Evolutionary conservation across 2,329 filamentous ascomycete species (phyloP).

Genomic region (Fusarium paranaense): DNA sequence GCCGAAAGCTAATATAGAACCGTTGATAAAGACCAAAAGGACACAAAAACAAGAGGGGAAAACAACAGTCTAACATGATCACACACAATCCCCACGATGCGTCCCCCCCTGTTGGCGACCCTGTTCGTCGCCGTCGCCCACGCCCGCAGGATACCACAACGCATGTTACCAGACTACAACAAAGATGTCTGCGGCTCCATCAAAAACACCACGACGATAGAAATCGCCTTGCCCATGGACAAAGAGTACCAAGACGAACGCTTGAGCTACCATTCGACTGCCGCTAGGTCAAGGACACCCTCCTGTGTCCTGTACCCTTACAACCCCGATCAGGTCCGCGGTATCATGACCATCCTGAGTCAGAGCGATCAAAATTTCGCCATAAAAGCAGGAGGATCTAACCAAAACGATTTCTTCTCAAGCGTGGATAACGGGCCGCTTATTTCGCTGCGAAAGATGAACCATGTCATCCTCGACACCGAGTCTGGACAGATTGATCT

Average conservation of each 20-base stretch:
- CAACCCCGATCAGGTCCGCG: slow-evolving; percentile 62
- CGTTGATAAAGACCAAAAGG: not conserved
- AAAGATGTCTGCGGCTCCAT: slow-evolving; percentile 19
- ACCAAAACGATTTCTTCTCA: too few relatives aligned
- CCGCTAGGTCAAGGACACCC: slow-evolving; percentile 57
- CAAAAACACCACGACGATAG: slow-evolving; percentile 3
- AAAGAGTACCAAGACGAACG: slow-evolving; percentile 52
- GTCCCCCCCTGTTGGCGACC: not conserved
- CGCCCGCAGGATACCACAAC: not conserved
- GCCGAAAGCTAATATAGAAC: not conserved
- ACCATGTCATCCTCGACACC: too few relatives aligned
- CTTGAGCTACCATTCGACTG: slow-evolving; percentile 59
- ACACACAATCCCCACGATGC: not conserved
- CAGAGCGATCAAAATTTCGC: slow-evolving; percentile 59
- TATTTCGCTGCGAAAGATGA: too few relatives aligned
- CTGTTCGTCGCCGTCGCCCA: not conserved
- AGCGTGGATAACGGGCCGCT: too few relatives aligned
- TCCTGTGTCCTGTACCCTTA: slow-evolving; percentile 61
- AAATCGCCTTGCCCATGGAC: slow-evolving; percentile 27
- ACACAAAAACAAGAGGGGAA: not conserved
- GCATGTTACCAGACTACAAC: not conserved
- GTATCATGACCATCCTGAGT: slow-evolving; percentile 62
- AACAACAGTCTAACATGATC: not conserved
- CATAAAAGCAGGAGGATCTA: too few relatives aligned
- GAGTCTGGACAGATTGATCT: too few relatives aligned